These are phyloP conservation scores for Cryomyces antarcticus DNA, from an alignment of 495 filamentous ascomycete genomes.

Conservation along the genomic window DNA sequence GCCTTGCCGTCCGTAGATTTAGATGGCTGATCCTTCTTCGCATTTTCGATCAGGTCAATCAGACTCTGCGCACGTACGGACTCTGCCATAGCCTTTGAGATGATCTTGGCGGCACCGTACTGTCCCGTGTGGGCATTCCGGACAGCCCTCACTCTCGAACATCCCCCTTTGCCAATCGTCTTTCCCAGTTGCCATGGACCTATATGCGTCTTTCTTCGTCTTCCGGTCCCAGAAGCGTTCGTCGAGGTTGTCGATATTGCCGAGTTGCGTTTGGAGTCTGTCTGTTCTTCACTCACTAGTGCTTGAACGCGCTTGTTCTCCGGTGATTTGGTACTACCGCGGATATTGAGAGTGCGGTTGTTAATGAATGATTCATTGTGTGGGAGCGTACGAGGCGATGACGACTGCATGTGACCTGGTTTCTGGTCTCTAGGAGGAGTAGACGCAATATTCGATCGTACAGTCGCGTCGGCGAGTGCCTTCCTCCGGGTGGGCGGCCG, in stretches of 20 bases:
- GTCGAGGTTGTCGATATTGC: slow-evolving; percentile 51
- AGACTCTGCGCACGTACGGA: slow-evolving; percentile 58
- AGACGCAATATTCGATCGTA: slow-evolving; percentile 24
- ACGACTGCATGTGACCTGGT: slow-evolving; percentile 2
- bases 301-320: slow-evolving; percentile 35
- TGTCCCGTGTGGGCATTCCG: slow-evolving; percentile 55
- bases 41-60: slow-evolving; percentile 34
- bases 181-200: slow-evolving; percentile 84
- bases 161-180: slow-evolving; percentile 68
- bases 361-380: slow-evolving; percentile 22
- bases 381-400: slow-evolving; percentile 11
- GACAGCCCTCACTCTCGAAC: slow-evolving; percentile 63
- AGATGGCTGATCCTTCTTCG: slow-evolving; percentile 7
- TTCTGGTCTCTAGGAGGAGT: slow-evolving; percentile 2
- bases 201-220: slow-evolving; percentile 49
- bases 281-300: slow-evolving; percentile 28
- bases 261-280: slow-evolving; percentile 45
- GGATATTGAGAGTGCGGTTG: slow-evolving; percentile 20
- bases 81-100: slow-evolving; percentile 53
- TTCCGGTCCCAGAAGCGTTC: slow-evolving; percentile 33
- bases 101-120: slow-evolving; percentile 80
- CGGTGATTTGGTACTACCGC: slow-evolving; percentile 17
- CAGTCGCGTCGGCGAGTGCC: slow-evolving; percentile 29
- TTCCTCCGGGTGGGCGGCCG: slow-evolving; percentile 16
- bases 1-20: slow-evolving; percentile 22